Evolutionary conservation across 345 rosid species (phyloP).

Genomic region (Euphorbia tirucalli): DNA sequence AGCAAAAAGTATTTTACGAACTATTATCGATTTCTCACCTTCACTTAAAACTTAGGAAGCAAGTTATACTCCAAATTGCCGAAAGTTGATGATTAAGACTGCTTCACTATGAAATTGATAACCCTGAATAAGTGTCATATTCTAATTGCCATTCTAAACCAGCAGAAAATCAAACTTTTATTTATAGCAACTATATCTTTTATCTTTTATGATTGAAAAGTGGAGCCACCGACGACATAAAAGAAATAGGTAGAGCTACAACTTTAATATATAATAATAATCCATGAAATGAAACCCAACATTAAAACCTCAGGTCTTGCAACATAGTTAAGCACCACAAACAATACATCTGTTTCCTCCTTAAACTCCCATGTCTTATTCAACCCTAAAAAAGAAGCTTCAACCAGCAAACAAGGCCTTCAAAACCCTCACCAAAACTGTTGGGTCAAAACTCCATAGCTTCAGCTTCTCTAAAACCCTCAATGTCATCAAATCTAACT

Average conservation of each 20-base stretch:
- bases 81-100: constrained; percentile 10
- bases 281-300: too few species aligned
- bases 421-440: constrained; percentile 43
- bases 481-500: constrained; percentile 28
- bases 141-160: too few species aligned
- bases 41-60: too few species aligned
- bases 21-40: too few species aligned
- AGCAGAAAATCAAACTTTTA: not conserved
- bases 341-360: too few species aligned
- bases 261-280: too few species aligned
- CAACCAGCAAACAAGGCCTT: constrained; percentile 59
- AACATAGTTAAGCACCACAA: too few species aligned
- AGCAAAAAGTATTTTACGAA: too few species aligned
- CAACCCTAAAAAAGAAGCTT: constrained; percentile 55
- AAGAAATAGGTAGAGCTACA: too few species aligned
- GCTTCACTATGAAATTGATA: not conserved
- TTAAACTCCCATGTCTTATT: constrained; percentile 44
- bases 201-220: not conserved
- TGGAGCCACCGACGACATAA: too few species aligned
- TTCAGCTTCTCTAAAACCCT: constrained; percentile 39
- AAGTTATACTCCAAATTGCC: constrained; percentile 4
- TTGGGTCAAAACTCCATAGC: constrained; percentile 48
- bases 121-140: not conserved
- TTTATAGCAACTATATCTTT: not conserved
- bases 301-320: too few species aligned